Evolutionary conservation across 2,329 filamentous ascomycete genomes (phyloP).

Genomic region (Thermomyces lanuginosus): DNA sequence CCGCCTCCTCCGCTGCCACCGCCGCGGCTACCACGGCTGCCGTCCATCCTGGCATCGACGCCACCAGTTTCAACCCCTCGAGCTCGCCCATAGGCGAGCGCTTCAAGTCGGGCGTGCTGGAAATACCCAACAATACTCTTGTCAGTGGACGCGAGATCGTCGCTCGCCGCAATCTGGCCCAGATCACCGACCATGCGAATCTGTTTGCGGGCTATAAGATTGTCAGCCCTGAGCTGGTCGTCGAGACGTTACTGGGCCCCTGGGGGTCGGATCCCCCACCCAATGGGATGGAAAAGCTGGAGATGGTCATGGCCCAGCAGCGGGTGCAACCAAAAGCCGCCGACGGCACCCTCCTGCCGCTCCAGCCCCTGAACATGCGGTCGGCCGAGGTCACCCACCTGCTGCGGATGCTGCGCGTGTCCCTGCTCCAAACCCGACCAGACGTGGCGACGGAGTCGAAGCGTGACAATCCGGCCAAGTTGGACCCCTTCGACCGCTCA

Average conservation of each 20-base stretch:
- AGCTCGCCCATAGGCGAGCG: slow-evolving; percentile 7
- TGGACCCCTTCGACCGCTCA: slow-evolving; percentile 15
- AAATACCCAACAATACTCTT: slow-evolving; percentile 24
- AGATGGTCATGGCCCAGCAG: slow-evolving; percentile 29
- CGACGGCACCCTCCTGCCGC: slow-evolving; percentile 22
- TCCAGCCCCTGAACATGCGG: slow-evolving; percentile 27
- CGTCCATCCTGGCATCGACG: slow-evolving; percentile 1
- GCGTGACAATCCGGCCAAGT: slow-evolving; percentile 20
- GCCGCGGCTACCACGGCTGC: background rate
- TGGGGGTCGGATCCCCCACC: slow-evolving; percentile 25
- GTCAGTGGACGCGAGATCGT: slow-evolving; percentile 26
- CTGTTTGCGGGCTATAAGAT: slow-evolving; percentile 28
- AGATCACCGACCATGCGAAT: slow-evolving; percentile 31
- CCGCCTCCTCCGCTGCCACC: slow-evolving; percentile 3
- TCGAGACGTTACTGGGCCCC: slow-evolving; percentile 26
- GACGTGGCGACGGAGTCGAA: slow-evolving; percentile 23
- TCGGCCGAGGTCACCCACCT: slow-evolving; percentile 28
- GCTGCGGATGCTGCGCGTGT: slow-evolving; percentile 29
- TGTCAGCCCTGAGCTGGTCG: slow-evolving; percentile 28
- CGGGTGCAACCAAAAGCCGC: slow-evolving; percentile 23
- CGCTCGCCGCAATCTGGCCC: slow-evolving; percentile 25
- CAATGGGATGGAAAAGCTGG: slow-evolving; percentile 28
- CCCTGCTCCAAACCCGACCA: slow-evolving; percentile 24
- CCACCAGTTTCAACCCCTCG: slow-evolving; percentile 9
- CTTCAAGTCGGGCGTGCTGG: too few species aligned